Conservation (phyloP, 31 red algal genomes). For the Odonthalia washingtoniensis region DNA sequence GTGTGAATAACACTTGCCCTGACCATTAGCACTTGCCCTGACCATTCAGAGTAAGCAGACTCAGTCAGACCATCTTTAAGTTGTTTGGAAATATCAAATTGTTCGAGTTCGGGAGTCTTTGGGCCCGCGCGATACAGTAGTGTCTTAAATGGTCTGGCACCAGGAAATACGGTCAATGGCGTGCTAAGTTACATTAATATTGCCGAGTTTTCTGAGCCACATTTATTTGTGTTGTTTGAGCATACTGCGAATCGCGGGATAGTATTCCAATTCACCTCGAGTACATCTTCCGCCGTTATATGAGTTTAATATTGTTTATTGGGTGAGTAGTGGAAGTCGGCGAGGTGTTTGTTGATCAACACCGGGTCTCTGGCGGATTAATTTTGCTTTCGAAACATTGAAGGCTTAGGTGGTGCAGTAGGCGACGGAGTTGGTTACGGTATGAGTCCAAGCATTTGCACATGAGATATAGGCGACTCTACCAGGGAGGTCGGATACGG, state of each 20-base stretch:
- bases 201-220: neutral
- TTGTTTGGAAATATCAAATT: neutral
- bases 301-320: too few species aligned
- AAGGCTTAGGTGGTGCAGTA: too few species aligned
- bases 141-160: neutral
- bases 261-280: neutral
- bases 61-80: neutral
- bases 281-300: too few species aligned
- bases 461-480: too few species aligned
- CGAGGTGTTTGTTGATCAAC: too few species aligned
- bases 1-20: too few species aligned
- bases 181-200: neutral
- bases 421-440: too few species aligned
- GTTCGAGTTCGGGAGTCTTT: neutral
- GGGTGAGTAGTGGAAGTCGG: too few species aligned
- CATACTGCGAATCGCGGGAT: neutral
- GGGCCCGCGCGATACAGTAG: neutral
- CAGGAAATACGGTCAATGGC: neutral
- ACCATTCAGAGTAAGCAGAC: neutral
- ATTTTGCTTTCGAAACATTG: too few species aligned
- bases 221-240: neutral
- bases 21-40: neutral
- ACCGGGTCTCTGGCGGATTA: too few species aligned
- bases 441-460: too few species aligned
- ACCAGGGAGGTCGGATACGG: too few species aligned